A percentile compares a stretch with the other conserved stretches of the same genome.
Conservation (phyloP, 2,329 filamentous ascomycete species). For the Exophiala xenobiotica region DNA sequence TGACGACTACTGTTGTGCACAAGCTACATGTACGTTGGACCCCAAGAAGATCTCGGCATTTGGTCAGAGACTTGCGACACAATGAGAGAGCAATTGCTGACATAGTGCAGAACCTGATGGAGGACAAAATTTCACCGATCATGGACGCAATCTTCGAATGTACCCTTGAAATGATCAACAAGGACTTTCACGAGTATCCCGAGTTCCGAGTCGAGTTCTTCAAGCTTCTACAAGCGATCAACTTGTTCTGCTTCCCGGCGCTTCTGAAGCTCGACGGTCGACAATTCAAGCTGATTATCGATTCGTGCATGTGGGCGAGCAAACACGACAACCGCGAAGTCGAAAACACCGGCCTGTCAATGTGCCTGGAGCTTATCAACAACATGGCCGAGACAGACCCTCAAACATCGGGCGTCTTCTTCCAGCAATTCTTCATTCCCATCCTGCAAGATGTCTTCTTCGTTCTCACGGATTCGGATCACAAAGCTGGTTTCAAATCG, state of each 20-base stretch:
- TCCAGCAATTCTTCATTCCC: conserved; percentile 94
- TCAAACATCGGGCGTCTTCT: conserved; percentile 87
- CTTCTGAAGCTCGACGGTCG: conserved; percentile 90
- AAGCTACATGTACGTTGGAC: conserved; percentile 85
- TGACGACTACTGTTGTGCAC: conserved; percentile 95
- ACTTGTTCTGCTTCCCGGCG: conserved; percentile 93
- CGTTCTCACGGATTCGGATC: conserved; percentile 92
- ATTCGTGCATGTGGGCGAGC: conserved; percentile 99
- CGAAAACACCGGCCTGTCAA: conserved; percentile 91
- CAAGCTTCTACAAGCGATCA: conserved; percentile 92
- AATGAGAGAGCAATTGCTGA: conserved; percentile 35
- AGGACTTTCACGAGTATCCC: conserved; percentile 98
- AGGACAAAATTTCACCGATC: conserved; percentile 93
- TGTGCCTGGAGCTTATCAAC: conserved; percentile 95
- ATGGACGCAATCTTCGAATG: conserved; percentile 99
- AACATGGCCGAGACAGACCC: conserved; percentile 93
- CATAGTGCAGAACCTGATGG: conserved; percentile 74
- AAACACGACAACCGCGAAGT: conserved; percentile 99
- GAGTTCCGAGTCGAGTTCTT: conserved; percentile 99
- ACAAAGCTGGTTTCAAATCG: conserved; percentile 99
- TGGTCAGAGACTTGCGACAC: conserved; percentile 41
- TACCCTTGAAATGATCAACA: conserved; percentile 99
- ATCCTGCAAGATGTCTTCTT: conserved; percentile 99
- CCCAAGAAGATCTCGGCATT: conserved; percentile 52
- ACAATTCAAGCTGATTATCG: conserved; percentile 99